Evolutionary conservation across 305 asterid genomes (phyloP).

Genomic region (Fraxinus latifolia): DNA sequence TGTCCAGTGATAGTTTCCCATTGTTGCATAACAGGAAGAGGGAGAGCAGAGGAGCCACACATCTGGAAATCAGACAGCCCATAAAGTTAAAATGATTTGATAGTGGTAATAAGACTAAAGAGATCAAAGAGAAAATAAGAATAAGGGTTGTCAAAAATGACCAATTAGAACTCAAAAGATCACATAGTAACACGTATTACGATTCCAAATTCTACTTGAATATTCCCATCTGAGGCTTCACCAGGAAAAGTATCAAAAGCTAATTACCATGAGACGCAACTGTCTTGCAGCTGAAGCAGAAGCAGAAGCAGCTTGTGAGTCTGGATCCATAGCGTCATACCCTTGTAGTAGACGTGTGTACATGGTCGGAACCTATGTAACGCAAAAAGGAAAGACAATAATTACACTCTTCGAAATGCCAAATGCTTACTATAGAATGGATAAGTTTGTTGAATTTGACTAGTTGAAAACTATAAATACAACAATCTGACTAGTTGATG

Average conservation of each 20-base stretch:
- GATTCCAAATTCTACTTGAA: not conserved
- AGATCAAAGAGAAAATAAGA: slow-evolving; percentile 2
- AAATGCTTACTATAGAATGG: not conserved
- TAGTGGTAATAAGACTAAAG: not conserved
- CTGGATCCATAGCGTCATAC: slow-evolving; percentile 80
- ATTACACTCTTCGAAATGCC: not conserved
- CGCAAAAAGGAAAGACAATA: not conserved
- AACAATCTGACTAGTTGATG: not conserved
- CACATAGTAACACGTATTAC: not conserved
- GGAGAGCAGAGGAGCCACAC: slow-evolving; percentile 98
- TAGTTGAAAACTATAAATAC: not conserved
- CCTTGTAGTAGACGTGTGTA: slow-evolving; percentile 94
- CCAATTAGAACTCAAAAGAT: not conserved
- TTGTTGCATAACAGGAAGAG: slow-evolving; percentile 91
- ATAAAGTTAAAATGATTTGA: slow-evolving; percentile 11
- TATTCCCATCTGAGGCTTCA: slow-evolving; percentile 4
- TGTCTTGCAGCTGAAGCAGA: slow-evolving; percentile 69
- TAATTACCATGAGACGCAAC: slow-evolving; percentile 85
- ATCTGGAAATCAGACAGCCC: slow-evolving; percentile 46
- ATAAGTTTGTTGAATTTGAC: not conserved
- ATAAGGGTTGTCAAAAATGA: not conserved
- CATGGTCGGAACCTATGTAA: slow-evolving; percentile 81
- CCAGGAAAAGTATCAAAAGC: slow-evolving; percentile 15
- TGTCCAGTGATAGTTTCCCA: slow-evolving; percentile 95
- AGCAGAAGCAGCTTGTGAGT: slow-evolving; percentile 63